Evolutionary conservation across 148 eudicot species (phyloP).

Genomic region (Cornus florida): DNA sequence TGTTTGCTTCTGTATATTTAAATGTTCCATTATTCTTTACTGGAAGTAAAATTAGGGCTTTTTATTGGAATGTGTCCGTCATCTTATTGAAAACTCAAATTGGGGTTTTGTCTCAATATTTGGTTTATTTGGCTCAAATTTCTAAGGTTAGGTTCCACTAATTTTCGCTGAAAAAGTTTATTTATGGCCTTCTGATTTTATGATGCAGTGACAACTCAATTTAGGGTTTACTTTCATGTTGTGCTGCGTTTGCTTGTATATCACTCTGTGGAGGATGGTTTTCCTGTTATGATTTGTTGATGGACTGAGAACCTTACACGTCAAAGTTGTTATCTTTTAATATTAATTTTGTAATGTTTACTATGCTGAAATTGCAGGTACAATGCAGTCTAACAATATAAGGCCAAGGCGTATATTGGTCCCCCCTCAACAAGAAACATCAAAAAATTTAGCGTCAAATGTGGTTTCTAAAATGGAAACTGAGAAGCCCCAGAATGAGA

Average conservation of each 20-base stretch:
- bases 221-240: not conserved
- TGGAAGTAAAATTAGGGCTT: slow-evolving; percentile 24
- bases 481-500: slow-evolving; percentile 27
- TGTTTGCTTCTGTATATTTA: not conserved
- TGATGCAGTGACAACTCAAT: not conserved
- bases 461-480: slow-evolving; percentile 26
- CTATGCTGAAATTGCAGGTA: slow-evolving; percentile 37
- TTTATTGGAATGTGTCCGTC: not conserved
- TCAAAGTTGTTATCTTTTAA: not conserved
- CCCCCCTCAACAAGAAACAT: not conserved
- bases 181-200: not conserved
- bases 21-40: not conserved
- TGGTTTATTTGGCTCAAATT: not conserved
- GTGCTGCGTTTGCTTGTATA: not conserved
- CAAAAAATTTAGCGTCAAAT: slow-evolving; percentile 29
- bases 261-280: not conserved
- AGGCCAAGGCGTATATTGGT: slow-evolving; percentile 70
- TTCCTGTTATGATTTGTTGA: not conserved
- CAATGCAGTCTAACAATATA: slow-evolving; percentile 50
- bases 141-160: not conserved
- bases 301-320: not conserved
- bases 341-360: not conserved
- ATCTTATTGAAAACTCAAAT: not conserved
- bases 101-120: not conserved
- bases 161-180: not conserved